Percentiles rank a stretch among this genome's conserved stretches.
These are phyloP conservation scores for Talaromyces islandicus DNA, from an alignment of 2,329 filamentous ascomycete genomes.

Conservation along the genomic window DNA sequence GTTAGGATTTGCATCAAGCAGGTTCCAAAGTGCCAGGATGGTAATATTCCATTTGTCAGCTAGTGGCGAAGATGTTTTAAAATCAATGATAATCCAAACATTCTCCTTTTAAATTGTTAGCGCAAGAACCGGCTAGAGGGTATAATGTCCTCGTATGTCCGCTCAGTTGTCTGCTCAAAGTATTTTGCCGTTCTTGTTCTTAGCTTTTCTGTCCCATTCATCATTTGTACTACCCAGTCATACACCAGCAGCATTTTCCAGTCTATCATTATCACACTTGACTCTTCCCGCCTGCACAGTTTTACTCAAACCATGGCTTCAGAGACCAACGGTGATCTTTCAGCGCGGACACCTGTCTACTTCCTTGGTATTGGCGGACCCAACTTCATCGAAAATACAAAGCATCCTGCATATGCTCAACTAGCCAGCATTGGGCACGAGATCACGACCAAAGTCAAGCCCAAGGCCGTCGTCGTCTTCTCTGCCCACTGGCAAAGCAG, in stretches of 20 bases:
- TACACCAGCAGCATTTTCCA: neutral
- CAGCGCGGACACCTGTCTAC: conserved; percentile 43
- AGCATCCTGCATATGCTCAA: conserved; percentile 61
- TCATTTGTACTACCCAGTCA: neutral
- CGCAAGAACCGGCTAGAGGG: neutral
- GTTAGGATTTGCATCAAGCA: no score
- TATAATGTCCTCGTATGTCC: neutral
- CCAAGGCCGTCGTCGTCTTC: conserved; percentile 67
- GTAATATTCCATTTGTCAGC: conserved; percentile 1
- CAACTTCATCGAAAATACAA: conserved; percentile 8
- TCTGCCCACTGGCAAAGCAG: conserved; percentile 69
- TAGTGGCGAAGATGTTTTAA: neutral
- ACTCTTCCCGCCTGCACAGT: neutral
- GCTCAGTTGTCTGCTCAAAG: neutral
- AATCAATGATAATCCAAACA: neutral
- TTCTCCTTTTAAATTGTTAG: neutral
- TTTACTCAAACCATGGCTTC: conserved; percentile 30
- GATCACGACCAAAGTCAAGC: conserved; percentile 64
- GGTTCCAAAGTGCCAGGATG: neutral
- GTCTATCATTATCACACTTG: neutral
- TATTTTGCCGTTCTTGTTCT: conserved; percentile 3
- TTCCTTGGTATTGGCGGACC: conserved; percentile 46
- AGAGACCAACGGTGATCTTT: neutral
- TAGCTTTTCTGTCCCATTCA: neutral
- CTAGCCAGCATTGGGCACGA: conserved; percentile 62